These are phyloP conservation scores for Thymus quinquecostatus DNA, from an alignment of 257 asterid species.

Conservation along the genomic window DNA sequence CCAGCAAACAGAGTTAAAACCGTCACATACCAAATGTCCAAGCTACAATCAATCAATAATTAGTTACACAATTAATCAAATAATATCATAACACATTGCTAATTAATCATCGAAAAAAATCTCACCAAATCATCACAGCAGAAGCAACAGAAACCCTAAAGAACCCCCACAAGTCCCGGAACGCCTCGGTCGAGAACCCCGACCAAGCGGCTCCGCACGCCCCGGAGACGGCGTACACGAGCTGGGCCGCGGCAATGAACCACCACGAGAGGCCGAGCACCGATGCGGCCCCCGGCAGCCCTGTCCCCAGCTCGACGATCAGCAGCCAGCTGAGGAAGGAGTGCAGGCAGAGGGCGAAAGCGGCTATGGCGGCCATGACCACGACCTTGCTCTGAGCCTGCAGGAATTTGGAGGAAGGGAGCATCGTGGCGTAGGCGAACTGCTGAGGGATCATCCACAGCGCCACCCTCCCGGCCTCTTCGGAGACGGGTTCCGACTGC, in stretches of 20 bases:
- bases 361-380: constrained; percentile 51
- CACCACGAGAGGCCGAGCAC: constrained; percentile 58
- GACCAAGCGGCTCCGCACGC: constrained; percentile 50
- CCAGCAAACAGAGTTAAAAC: constrained; percentile 53
- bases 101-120: not conserved
- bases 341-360: constrained; percentile 44
- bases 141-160: constrained; percentile 48
- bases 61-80: no score
- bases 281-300: constrained; percentile 49
- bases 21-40: constrained; percentile 51
- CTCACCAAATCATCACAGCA: constrained; percentile 55
- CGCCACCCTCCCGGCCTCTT: constrained; percentile 45
- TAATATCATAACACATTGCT: no score
- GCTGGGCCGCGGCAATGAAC: constrained; percentile 51
- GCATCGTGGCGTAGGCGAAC: no score
- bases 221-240: constrained; percentile 40
- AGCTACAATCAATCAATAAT: constrained; percentile 34
- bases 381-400: constrained; percentile 45
- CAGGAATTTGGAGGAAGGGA: no score
- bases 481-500: constrained; percentile 41
- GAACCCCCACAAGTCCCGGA: constrained; percentile 41
- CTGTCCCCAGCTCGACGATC: constrained; percentile 40
- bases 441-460: constrained; percentile 10
- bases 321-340: constrained; percentile 51
- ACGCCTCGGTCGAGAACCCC: constrained; percentile 51